A percentile compares a stretch with the other conserved stretches of the same genome.
These are phyloP conservation scores for Globisporangium uncinulatum DNA, from an alignment of 352 stramenopile genomes.

Conservation along the genomic window DNA sequence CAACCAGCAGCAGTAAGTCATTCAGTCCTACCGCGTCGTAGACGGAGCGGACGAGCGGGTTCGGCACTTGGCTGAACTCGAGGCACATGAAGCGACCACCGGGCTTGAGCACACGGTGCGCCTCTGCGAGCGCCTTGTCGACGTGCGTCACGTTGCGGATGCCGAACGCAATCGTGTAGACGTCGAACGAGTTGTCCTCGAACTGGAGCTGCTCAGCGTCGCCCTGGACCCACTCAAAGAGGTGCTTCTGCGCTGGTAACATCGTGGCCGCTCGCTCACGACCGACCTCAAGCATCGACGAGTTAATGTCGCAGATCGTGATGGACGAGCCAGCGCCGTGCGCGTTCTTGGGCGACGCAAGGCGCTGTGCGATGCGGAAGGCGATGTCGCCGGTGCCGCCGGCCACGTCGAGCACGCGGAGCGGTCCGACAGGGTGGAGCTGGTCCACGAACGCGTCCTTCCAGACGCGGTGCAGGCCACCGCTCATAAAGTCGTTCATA, in stretches of 20 bases:
- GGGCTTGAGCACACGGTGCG: constrained; percentile 93
- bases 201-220: constrained; percentile 97
- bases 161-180: constrained; percentile 99
- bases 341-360: constrained; percentile 24
- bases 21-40: constrained; percentile 88
- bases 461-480: constrained; percentile 93
- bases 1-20: not conserved
- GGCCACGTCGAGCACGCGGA: constrained; percentile 94
- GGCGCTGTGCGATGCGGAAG: constrained; percentile 93
- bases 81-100: constrained; percentile 98
- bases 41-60: constrained; percentile 87
- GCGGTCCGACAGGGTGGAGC: constrained; percentile 65
- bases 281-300: constrained; percentile 97
- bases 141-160: constrained; percentile 99
- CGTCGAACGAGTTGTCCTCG: constrained; percentile 93
- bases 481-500: constrained; percentile 99
- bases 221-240: constrained; percentile 91
- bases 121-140: constrained; percentile 92
- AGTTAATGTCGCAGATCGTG: constrained; percentile 99
- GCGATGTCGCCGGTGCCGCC: constrained; percentile 98
- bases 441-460: constrained; percentile 96
- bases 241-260: constrained; percentile 41
- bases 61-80: constrained; percentile 95
- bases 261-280: constrained; percentile 82
- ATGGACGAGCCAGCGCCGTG: constrained; percentile 63